phyloP scores from a whole-genome alignment of 345 rosid genomes.

The Raphanus sativus region DNA sequence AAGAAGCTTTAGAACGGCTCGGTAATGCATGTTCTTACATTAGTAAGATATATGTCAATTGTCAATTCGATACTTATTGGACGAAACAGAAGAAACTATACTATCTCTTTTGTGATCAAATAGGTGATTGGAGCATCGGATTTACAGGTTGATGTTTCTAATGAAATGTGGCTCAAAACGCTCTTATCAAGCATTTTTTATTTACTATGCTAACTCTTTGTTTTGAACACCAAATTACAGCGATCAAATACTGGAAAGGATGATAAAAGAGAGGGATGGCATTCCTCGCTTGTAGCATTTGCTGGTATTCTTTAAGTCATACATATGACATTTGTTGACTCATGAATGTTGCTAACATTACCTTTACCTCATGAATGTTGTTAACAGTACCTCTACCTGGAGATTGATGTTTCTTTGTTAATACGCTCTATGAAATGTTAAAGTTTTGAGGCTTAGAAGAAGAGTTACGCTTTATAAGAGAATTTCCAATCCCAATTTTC shows the following conservation, averaged over 20 bases:
- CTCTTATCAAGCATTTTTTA: too few relatives aligned
- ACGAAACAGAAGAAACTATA: neutral
- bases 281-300: slow-evolving; percentile 73
- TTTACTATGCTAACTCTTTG: neutral
- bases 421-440: neutral
- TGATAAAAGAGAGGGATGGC: slow-evolving; percentile 59
- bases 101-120: neutral
- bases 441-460: slow-evolving; percentile 47
- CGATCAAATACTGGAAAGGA: slow-evolving; percentile 45
- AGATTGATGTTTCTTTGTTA: too few relatives aligned
- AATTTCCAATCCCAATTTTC: too few relatives aligned
- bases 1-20: slow-evolving; percentile 54
- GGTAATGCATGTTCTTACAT: slow-evolving; percentile 43
- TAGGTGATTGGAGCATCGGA: slow-evolving; percentile 65
- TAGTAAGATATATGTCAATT: neutral
- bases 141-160: too few relatives aligned
- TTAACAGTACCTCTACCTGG: too few relatives aligned
- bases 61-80: neutral
- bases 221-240: slow-evolving; percentile 33
- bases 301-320: slow-evolving; percentile 40
- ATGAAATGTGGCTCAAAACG: too few relatives aligned
- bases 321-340: neutral
- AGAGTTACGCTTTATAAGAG: slow-evolving; percentile 40
- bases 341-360: too few relatives aligned
- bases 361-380: too few relatives aligned